Evolutionary conservation across 495 filamentous ascomycete genomes (phyloP), one percentile per base, ranked within the genome.

Genomic region (Wilcoxina mikolae): DNA sequence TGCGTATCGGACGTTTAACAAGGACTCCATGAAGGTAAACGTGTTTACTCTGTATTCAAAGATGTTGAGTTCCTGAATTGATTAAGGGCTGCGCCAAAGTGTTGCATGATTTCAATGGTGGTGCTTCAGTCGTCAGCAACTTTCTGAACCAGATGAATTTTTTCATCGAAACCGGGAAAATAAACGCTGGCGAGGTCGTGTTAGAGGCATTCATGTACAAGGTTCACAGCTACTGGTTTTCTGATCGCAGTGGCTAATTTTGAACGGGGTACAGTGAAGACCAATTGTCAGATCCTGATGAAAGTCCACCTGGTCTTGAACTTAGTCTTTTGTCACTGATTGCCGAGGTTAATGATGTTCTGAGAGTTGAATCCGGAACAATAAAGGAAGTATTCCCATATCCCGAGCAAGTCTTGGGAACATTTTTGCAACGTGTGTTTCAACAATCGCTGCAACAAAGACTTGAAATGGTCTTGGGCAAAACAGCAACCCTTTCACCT

Each of bases 141-240:
- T 99, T 95, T 65, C 90, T 99, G 60, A 99, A 99, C 68, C 93
- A 99, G 69, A 93, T 96, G 70, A 83, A 94, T 64, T 96, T 96
- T 70, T 99, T 99, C 71, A 95, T 99, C 60, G 82, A 94, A 17
- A 87, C 85, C 0, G 93, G 95, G 58, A 90, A 99, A 65, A 80
- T 96, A 17, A 82, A 73, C 28, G 80, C 62, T 20, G 62, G 62
- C 28, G 62, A 65, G 33, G 62, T 65, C 44, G 39, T 41, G 26
- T 60, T 65, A 43, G 62, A 65, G 31, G 51, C 35, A 28, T 49
- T 45, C 51, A 54, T 63, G 60, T 63, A n/a, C n/a, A n/a, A n/a
- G n/a, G n/a, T n/a, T n/a, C n/a, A n/a, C n/a, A n/a, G n/a, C n/a
- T n/a, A n/a, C n/a, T n/a, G n/a, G n/a, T n/a, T n/a, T n/a, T n/a